Evolutionary conservation across 305 asterid genomes (phyloP), one percentile per base, ranked within the genome.

Genomic region (Fraxinus greggii): DNA sequence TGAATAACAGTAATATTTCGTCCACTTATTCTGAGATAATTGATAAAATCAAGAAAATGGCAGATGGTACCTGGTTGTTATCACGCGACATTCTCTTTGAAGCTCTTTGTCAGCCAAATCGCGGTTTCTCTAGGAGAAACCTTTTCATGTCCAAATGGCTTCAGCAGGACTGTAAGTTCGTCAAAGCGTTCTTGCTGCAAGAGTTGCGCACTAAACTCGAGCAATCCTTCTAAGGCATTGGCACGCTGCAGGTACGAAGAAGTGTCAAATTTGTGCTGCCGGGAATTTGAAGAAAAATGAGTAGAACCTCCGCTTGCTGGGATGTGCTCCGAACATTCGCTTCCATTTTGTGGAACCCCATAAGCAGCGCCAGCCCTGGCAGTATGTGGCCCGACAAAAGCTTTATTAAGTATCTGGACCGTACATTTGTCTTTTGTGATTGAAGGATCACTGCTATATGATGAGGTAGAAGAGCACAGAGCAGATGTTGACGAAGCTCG

Each of bases 51-150:
- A 56, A 56, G 67, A 19, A 19, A 56, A 56, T 56, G 12, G 24
- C 67, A 19, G 67, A 56, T 56, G 67, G 26, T 56, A 19, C 26
- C 12, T 6, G 26, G 28, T 56, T 61, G 72, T 61, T 24, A 21
- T 61, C 72, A 9, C 4, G 6, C 32, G 2, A 21, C 72, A 61
- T 89, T 92, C 89, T 86, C 98, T 92, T 94, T 96, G 87, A 96
- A 92, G 86, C 98, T 96, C 92, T 94, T 96, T 42, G 97, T 88
- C 86, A 96, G 87, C 99, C 99, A 96, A 80, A 96, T 96, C 0
- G 98, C 99, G 1, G 97, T 96, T 78, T 96, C 99, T 63, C 98
- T 84, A 0, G 98, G 98, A 32, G 98, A 94, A 40, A 91, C 99
- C 89, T 96, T 96, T 82, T 91, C 98, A 0, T 88, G 92, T 15